Conservation (phyloP, 495 filamentous ascomycete genomes). For the Aspergillus panamensis region DNA sequence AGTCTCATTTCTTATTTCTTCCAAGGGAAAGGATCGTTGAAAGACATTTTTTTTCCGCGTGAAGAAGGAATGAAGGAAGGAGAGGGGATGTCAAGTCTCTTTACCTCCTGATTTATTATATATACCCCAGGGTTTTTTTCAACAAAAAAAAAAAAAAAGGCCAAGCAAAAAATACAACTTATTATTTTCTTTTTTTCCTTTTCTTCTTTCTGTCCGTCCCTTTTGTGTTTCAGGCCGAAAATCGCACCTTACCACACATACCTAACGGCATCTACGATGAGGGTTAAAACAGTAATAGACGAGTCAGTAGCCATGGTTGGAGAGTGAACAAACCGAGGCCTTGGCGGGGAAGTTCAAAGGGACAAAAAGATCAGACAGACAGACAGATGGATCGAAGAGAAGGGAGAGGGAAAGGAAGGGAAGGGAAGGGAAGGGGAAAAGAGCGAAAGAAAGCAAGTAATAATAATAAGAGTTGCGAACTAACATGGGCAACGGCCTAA, state of each 20-base stretch:
- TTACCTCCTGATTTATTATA: not conserved
- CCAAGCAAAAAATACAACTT: not conserved
- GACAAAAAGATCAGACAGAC: not conserved
- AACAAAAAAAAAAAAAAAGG: not conserved
- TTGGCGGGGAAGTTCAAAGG: not conserved
- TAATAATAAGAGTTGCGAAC: not conserved
- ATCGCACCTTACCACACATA: conserved; percentile 11
- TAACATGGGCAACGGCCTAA: not conserved
- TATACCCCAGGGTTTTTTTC: not conserved
- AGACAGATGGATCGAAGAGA: conserved; percentile 1
- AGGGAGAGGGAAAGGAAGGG: not conserved
- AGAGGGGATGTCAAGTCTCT: not conserved
- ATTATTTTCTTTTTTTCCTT: not conserved
- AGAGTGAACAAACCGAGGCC: conserved; percentile 1
- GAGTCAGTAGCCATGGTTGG: conserved; percentile 17
- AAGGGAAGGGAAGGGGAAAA: not conserved
- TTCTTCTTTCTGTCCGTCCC: conserved; percentile 1
- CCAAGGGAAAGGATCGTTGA: conserved; percentile 1
- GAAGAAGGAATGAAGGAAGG: not conserved
- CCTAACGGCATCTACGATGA: conserved; percentile 17
- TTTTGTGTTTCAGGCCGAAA: conserved; percentile 7
- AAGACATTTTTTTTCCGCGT: not conserved
- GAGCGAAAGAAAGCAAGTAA: not conserved
- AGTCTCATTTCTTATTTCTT: conserved; percentile 2
- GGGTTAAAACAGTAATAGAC: conserved; percentile 9